Percentiles rank a stretch among this genome's conserved stretches.
phyloP scores from a whole-genome alignment of 768 basidiomycete genomes.

The Termitomyces titanicus region DNA sequence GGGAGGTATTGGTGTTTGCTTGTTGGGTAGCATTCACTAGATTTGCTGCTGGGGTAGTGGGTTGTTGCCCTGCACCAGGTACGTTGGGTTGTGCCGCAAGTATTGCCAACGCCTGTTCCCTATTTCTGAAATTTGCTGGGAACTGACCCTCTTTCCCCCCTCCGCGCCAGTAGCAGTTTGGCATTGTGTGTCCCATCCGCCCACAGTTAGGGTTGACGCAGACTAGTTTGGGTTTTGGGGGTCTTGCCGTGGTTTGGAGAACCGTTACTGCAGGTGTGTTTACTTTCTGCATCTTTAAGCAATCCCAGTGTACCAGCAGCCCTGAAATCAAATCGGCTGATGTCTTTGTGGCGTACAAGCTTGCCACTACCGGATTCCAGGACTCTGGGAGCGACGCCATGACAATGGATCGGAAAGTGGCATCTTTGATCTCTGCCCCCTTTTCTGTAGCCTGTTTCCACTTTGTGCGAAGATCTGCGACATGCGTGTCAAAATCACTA shows the following conservation, averaged over 20 bases:
- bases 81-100: too few species aligned
- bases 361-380: too few species aligned
- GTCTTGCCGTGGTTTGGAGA: background rate
- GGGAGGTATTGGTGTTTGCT: too few species aligned
- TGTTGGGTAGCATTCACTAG: background rate
- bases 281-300: background rate
- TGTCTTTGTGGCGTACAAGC: too few species aligned
- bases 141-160: conserved; percentile 9
- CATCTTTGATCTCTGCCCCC: conserved; percentile 11
- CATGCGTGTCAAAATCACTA: conserved; percentile 8
- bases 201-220: background rate
- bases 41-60: background rate
- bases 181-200: background rate
- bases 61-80: background rate
- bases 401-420: background rate
- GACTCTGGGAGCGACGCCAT: too few species aligned
- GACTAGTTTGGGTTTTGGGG: background rate
- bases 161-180: conserved; percentile 7
- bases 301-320: conserved; percentile 4
- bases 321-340: too few species aligned
- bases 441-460: conserved; percentile 11
- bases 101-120: background rate
- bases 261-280: background rate
- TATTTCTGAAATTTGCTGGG: background rate
- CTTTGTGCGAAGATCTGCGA: conserved; percentile 13